Conservation (phyloP, 1,284 basidiomycete species). For the Moesziomyces sp. region DNA sequence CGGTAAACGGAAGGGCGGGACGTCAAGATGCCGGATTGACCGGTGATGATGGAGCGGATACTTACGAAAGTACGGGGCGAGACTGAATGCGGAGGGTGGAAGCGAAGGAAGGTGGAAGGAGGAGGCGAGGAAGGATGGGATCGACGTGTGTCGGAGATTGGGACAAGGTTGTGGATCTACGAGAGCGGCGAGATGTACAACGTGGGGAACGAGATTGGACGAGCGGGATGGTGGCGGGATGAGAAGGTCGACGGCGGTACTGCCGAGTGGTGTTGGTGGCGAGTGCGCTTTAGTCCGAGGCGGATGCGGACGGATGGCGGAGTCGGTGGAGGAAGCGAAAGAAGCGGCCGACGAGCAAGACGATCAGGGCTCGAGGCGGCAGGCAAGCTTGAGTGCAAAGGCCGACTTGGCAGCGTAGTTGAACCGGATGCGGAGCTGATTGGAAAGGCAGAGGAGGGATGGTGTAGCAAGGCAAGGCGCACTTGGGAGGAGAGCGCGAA, state of each 20-base stretch:
- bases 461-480: conserved; percentile 4
- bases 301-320: not conserved
- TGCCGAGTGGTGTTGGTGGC: not conserved
- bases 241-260: not conserved
- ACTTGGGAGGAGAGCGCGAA: conserved; percentile 7
- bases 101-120: no score
- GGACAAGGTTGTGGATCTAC: conserved; percentile 22
- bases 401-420: conserved; percentile 1
- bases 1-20: not conserved
- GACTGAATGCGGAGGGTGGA: conserved; percentile 20
- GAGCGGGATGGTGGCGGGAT: not conserved
- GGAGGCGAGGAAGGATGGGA: conserved; percentile 10
- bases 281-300: not conserved
- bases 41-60: not conserved
- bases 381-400: not conserved
- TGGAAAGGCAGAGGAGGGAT: conserved; percentile 3
- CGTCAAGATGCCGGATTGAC: not conserved
- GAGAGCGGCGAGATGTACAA: conserved; percentile 6
- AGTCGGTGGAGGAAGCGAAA: not conserved
- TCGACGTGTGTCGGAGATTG: conserved; percentile 21
- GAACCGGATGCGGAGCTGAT: conserved; percentile 31
- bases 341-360: conserved; percentile 18
- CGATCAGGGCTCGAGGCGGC: not conserved
- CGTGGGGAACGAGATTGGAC: not conserved
- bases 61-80: not conserved